These are phyloP conservation scores for Diaporthe sp. DNA, from an alignment of 2,329 filamentous ascomycete genomes.

Conservation along the genomic window DNA sequence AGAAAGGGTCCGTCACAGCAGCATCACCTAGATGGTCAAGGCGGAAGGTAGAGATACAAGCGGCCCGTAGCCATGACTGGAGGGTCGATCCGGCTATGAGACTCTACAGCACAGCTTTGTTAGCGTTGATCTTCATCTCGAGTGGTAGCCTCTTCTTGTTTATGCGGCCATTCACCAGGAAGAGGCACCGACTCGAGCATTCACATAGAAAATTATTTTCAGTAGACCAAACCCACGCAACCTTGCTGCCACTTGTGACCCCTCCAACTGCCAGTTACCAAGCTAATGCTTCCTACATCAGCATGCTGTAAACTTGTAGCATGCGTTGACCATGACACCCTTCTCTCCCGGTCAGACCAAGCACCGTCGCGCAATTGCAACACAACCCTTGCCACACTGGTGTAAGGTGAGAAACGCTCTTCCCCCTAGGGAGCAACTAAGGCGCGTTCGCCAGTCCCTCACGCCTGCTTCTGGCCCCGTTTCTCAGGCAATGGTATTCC, in stretches of 20 bases:
- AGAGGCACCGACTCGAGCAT: neutral
- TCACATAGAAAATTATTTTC: neutral
- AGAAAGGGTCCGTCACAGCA: neutral
- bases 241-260: neutral
- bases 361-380: neutral
- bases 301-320: neutral
- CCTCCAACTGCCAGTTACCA: neutral
- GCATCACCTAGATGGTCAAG: neutral
- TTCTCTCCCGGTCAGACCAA: neutral
- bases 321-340: neutral
- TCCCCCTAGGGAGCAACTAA: rapidly evolving
- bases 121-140: neutral
- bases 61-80: neutral
- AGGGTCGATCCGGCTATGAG: neutral
- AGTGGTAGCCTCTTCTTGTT: too few species aligned
- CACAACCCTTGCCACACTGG: too few species aligned
- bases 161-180: neutral
- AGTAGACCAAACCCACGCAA: too few species aligned
- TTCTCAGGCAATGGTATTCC: neutral
- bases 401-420: neutral
- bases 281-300: neutral
- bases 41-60: neutral
- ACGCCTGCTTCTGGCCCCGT: neutral
- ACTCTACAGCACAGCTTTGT: neutral
- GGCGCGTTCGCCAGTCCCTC: neutral